These are phyloP conservation scores for Fusarium longipes DNA, from an alignment of 2,329 filamentous ascomycete genomes.

Conservation along the genomic window DNA sequence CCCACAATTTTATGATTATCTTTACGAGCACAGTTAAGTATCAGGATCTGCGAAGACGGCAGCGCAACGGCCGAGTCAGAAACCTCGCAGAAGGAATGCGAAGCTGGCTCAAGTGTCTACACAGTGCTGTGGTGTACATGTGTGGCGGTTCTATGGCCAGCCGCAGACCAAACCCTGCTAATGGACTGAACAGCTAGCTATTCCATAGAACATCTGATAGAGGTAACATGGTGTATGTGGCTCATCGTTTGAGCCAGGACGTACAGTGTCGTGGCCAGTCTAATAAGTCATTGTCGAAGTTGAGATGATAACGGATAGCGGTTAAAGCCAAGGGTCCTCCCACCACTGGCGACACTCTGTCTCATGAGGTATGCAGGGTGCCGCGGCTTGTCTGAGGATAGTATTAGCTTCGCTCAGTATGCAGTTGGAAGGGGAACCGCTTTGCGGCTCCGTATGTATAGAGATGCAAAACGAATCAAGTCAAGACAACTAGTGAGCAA, in stretches of 20 bases:
- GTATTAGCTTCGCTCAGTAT: neutral
- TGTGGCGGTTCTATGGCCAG: neutral
- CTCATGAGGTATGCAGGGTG: conserved; percentile 32
- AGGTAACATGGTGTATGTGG: neutral
- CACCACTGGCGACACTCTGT: conserved; percentile 31
- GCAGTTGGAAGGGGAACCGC: conserved; percentile 27
- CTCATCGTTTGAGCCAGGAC: neutral
- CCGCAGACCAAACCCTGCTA: neutral
- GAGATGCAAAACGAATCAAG: conserved; percentile 5
- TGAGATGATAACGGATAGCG: conserved; percentile 26
- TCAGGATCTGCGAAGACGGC: conserved; percentile 18
- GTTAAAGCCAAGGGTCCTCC: conserved; percentile 22
- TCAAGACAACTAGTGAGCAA: conserved; percentile 4
- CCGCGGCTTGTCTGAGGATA: conserved; percentile 2
- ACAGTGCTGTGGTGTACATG: too few relatives aligned
- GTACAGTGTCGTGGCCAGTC: conserved; percentile 3
- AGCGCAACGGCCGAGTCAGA: conserved; percentile 23
- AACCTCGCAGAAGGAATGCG: neutral
- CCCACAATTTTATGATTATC: conserved; percentile 8
- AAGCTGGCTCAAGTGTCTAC: neutral
- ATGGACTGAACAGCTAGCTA: neutral
- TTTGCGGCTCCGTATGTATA: conserved; percentile 41
- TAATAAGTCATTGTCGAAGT: conserved; percentile 17
- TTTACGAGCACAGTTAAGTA: conserved; percentile 16
- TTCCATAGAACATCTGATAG: neutral